Base-by-base conservation (phyloP, 352 stramenopile genomes). In the Globisporangium cystogenes region DNA sequence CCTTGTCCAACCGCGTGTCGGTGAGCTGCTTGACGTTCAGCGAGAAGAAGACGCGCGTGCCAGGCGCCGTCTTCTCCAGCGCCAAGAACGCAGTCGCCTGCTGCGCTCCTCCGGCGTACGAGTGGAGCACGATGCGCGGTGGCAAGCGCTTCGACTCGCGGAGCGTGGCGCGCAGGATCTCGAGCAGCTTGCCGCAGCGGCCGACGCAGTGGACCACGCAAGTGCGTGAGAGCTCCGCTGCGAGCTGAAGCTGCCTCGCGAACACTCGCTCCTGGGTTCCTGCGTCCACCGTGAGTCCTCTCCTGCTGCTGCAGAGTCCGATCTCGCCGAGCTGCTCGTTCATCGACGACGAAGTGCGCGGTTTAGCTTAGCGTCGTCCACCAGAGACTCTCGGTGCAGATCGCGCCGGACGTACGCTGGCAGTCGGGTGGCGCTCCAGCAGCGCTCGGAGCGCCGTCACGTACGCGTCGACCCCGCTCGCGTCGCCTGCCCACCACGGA, bases 151-250 rank as follows among this genome's bases (percentile, higher is more conserved):
- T 47, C 18, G 23, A 36, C 27, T 20, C 7, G n/a, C 43, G 53
- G 10, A 58, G 29, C 35, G 42, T 58, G 20, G 24, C 35, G 7
- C 68, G 58, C 15, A 93, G 35, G n/a, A 89, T 62, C 39, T 86
- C 67, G 3, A 93, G 50, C 7, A 93, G 39, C 36, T 87, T 88
- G 1, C 80, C 78, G 31, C 86, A 84, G 20, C 72, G 70, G 0
- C 76, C 78, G 12, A 93, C 82, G 41, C 82, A 93, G 42, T 93
- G 82, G 48, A 93, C 52, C 15, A 93, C 75, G 47, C 73, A 84
- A 2, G 72, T 53, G 23, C 82, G 68, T 31, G 67, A 41, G 35
- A 93, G 50, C 53, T 86, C 70, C 0, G 57, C 52, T 0, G 76
- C 80, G 1, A 93, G 55, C 29, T 52, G 15, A 21, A 93, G 59